Evolutionary conservation across 2,329 filamentous ascomycete species (phyloP), one percentile per base, ranked within the genome.

Genomic region (Diaporthe ampelina): DNA sequence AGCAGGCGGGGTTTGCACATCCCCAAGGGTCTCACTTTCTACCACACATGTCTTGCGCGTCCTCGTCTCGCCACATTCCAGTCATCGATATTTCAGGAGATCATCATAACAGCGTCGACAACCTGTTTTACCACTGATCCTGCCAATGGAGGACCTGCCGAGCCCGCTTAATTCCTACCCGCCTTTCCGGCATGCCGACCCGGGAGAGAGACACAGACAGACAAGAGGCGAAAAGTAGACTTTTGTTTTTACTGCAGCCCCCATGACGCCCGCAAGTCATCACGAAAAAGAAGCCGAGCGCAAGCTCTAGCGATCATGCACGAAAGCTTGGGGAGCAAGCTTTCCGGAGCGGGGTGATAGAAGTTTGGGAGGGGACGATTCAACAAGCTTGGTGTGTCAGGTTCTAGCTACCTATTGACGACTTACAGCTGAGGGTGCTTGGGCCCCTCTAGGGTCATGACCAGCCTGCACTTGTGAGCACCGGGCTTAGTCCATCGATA

Each of bases 11-110:
- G 56, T 40, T 67, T 17, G 6, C 48, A 19, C 43, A 4, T 11
- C 29, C 57, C 26, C 40, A 17, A 70, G 43, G 43, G 56, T 71
- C 69, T 70, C 43, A 26, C 43, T 17, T 11, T 5, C 40, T 19
- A 17, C 37, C 40, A 29, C 29, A 67, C 61, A 50, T 67, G 63
- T 63, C 40, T 63, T 63, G 59, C 40, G 59, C n/a, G 32, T 37
- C n/a, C n/a, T 52, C 29, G 52, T 52, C 48, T 67, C 45, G 63
- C 63, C 45, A 67, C 45, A 67, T 67, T 52, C 63, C 63, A 37
- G 63, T 67, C 63, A 67, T 67, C 11, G 7, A 37, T 35, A 67
- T 37, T 21, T 52, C 63, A 67, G 21, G 1, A 52, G 45, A 67
- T 67, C 63, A 40, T 67, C 61, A 21, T 37, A 17, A 52, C 29